Evolutionary conservation across 2,329 filamentous ascomycete genomes (phyloP).

Genomic region (Elsinoe necatrix): DNA sequence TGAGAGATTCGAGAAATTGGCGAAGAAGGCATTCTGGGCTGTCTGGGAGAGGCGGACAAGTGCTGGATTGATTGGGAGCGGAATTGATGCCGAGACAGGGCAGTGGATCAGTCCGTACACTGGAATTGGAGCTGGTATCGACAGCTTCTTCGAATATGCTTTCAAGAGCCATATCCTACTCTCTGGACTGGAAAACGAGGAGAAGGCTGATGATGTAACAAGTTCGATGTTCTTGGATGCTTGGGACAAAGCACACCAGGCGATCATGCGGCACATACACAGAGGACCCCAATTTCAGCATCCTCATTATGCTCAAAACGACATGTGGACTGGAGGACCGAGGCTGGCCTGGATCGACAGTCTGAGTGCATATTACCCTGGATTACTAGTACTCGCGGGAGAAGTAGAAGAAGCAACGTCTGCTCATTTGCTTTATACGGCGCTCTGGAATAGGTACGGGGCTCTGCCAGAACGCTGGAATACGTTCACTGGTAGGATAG

Average conservation of each 20-base stretch:
- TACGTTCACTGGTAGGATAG: conserved; percentile 70
- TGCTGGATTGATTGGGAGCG: conserved; percentile 80
- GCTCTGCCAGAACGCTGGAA: conserved; percentile 94
- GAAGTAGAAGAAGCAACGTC: conserved; percentile 86
- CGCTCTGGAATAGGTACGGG: conserved; percentile 90
- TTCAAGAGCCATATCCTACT: conserved; percentile 88
- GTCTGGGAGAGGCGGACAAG: conserved; percentile 85
- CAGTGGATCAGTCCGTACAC: conserved; percentile 79
- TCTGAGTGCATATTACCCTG: conserved; percentile 89
- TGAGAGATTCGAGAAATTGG: conserved; percentile 75
- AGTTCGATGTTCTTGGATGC: conserved; percentile 70
- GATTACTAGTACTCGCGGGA: conserved; percentile 74
- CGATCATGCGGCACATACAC: conserved; percentile 87
- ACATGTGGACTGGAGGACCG: conserved; percentile 77
- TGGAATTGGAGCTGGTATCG: conserved; percentile 92
- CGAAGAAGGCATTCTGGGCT: conserved; percentile 91
- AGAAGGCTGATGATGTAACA: conserved; percentile 42
- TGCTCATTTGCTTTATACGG: conserved; percentile 82
- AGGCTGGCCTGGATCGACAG: conserved; percentile 95
- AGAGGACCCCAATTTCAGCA: conserved; percentile 66
- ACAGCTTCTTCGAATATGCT: conserved; percentile 98
- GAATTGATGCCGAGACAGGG: conserved; percentile 84
- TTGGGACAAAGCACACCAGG: conserved; percentile 78
- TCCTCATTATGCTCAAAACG: conserved; percentile 87
- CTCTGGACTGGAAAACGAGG: conserved; percentile 52